These are phyloP conservation scores for Eremochloa ophiuroides DNA, from an alignment of 176 grass and related monocot species.

Conservation along the genomic window DNA sequence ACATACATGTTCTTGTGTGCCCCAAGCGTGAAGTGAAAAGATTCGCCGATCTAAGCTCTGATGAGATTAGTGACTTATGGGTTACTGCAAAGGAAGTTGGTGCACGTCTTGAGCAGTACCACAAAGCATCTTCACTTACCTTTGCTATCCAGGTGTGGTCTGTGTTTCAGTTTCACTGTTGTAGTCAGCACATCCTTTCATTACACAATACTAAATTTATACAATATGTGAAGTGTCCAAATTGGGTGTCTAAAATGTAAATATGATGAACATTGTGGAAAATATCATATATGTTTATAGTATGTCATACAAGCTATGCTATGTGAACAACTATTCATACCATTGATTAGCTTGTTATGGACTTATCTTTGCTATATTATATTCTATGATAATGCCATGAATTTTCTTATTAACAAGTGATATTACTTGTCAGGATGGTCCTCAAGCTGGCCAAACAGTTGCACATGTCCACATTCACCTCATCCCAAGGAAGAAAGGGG, in stretches of 20 bases:
- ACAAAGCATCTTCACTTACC: conserved; percentile 82
- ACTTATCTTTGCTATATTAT: background rate
- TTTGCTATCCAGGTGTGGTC: conserved; percentile 71
- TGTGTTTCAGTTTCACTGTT: background rate
- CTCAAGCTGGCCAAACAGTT: conserved; percentile 89
- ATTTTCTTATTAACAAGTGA: background rate
- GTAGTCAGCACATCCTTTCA: background rate
- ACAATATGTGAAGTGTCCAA: background rate
- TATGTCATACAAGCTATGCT: background rate
- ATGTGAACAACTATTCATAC: background rate
- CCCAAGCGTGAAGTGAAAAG: conserved; percentile 76
- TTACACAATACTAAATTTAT: background rate
- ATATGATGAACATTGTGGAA: background rate
- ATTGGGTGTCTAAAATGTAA: background rate
- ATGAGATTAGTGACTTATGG: conserved; percentile 87
- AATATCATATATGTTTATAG: background rate
- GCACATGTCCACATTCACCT: conserved; percentile 95
- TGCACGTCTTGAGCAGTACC: conserved; percentile 59
- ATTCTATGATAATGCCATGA: background rate
- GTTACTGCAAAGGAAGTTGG: conserved; percentile 81
- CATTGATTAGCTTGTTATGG: background rate
- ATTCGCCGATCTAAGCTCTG: conserved; percentile 73
- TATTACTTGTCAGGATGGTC: conserved; percentile 66
- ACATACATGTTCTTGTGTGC: conserved; percentile 80
- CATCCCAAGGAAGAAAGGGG: conserved; percentile 77